Evolutionary conservation across 495 filamentous ascomycete genomes (phyloP).

Genomic region (Podospora didyma): DNA sequence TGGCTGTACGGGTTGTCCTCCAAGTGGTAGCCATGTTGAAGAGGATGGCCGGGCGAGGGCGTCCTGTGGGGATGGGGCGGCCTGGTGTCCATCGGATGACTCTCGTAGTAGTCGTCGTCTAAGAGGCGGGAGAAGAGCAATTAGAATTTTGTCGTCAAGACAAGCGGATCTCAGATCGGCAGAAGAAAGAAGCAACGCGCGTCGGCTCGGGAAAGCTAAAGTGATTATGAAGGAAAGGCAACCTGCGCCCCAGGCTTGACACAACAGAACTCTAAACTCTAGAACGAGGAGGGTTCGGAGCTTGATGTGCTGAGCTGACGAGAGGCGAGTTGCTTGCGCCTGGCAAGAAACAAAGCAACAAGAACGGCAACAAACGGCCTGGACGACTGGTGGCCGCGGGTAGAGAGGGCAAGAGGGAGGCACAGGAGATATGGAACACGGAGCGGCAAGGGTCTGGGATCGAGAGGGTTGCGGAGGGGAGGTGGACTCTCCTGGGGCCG

Average conservation of each 20-base stretch:
- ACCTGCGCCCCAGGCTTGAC: neutral
- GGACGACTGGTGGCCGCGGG: neutral
- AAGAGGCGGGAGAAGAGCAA: conserved; percentile 10
- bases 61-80: conserved; percentile 48
- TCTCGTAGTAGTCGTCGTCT: conserved; percentile 62
- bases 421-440: neutral
- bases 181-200: neutral
- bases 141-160: conserved; percentile 19
- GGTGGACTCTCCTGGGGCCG: neutral
- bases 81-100: conserved; percentile 45
- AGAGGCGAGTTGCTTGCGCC: conserved; percentile 27
- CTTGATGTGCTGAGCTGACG: neutral
- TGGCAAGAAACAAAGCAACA: conserved; percentile 22
- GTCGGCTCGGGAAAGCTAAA: neutral
- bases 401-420: neutral
- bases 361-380: neutral
- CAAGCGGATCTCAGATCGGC: conserved; percentile 1
- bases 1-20: conserved; percentile 60
- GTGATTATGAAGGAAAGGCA: neutral
- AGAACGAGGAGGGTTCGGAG: neutral
- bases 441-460: neutral
- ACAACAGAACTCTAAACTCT: neutral
- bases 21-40: conserved; percentile 63
- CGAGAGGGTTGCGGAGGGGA: neutral
- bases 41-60: conserved; percentile 52